Conservation (phyloP, 2,329 filamentous ascomycete genomes). For the Cercospora sp. region DNA sequence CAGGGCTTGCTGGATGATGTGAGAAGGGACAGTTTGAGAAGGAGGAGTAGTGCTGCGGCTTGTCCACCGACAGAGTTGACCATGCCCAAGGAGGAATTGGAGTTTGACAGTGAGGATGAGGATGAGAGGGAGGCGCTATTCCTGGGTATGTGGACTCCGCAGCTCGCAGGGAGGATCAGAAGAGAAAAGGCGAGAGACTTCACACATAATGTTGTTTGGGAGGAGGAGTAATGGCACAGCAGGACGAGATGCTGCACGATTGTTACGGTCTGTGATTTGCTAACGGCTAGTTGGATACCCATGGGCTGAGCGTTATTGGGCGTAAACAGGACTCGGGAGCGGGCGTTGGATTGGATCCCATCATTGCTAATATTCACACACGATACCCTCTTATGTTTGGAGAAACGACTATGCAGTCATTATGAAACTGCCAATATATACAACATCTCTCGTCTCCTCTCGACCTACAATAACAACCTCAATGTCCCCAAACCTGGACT, state of each 20-base stretch:
- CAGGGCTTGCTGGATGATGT: conserved; percentile 21
- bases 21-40: conserved; percentile 49
- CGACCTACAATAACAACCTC: conserved; percentile 25
- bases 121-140: conserved; percentile 68
- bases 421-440: background rate
- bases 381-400: background rate
- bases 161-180: conserved; percentile 52
- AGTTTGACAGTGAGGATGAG: conserved; percentile 66
- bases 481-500: conserved; percentile 57
- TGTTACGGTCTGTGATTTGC: background rate
- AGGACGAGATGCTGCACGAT: background rate
- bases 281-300: background rate
- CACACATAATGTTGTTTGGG: background rate
- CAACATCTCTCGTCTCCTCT: background rate
- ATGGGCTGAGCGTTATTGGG: background rate
- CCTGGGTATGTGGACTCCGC: conserved; percentile 60
- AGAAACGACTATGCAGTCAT: background rate
- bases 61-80: conserved; percentile 29
- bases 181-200: conserved; percentile 32
- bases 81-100: conserved; percentile 40
- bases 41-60: conserved; percentile 49
- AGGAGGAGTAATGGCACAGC: conserved; percentile 7
- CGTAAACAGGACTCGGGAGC: background rate
- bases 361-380: background rate
- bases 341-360: background rate